Conservation (phyloP, 139 green algal genomes). For the Chlamydomonas applanata region DNA sequence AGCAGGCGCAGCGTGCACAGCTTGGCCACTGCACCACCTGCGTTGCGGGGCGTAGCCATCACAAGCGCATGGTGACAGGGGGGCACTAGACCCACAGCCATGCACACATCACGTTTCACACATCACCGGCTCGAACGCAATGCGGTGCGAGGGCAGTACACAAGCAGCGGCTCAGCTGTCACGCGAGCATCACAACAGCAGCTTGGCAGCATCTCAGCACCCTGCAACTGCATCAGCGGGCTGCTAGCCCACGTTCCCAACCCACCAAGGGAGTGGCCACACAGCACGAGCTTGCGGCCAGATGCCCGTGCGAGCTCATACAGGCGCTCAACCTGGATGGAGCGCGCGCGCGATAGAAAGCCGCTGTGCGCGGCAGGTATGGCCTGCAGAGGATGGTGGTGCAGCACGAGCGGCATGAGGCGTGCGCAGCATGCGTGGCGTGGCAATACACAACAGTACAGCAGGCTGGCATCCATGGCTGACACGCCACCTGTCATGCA, state of each 20-base stretch:
- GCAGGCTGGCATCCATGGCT: background rate
- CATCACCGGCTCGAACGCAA: no score
- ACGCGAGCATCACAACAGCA: background rate
- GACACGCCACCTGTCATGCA: no score
- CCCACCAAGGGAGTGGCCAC: conserved; percentile 60
- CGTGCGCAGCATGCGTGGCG: background rate
- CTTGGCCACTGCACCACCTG: conserved; percentile 70
- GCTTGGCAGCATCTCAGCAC: background rate
- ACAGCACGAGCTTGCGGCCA: conserved; percentile 61
- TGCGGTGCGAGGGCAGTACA: background rate
- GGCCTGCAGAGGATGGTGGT: background rate
- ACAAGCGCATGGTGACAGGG: no score
- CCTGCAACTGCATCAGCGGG: conserved; percentile 1
- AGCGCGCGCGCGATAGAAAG: conserved; percentile 55
- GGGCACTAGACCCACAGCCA: no score
- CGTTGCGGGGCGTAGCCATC: no score
- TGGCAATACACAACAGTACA: background rate
- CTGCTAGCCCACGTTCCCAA: background rate
- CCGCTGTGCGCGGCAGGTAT: conserved; percentile 16
- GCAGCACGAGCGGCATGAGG: background rate
- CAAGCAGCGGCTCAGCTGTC: background rate
- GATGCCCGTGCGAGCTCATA: conserved; percentile 44
- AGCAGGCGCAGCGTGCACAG: conserved; percentile 66
- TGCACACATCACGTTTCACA: no score
- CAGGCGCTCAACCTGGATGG: conserved; percentile 55